phyloP scores from a whole-genome alignment of 805 yeast genomes.

The Metschnikowia lachancei region DNA sequence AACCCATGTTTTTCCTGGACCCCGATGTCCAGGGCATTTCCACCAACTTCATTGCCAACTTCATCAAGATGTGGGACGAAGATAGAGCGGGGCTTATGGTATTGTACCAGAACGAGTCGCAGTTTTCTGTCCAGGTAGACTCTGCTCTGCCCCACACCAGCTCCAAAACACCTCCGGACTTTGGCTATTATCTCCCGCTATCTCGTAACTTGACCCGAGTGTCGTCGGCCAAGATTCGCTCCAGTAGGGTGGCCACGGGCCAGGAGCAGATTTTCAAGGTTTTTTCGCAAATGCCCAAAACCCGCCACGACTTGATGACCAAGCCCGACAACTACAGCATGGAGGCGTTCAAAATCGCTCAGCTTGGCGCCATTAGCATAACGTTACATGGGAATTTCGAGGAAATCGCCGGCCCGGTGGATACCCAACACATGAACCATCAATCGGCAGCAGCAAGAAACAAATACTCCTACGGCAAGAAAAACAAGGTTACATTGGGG shows the following conservation, averaged over 20 bases:
- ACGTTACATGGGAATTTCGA: slow-evolving; percentile 81
- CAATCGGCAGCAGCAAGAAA: slow-evolving; percentile 17
- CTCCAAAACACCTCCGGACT: slow-evolving; percentile 35
- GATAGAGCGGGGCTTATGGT: slow-evolving; percentile 66
- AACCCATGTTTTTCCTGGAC: slow-evolving; percentile 78
- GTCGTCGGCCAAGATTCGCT: slow-evolving; percentile 52
- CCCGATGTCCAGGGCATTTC: slow-evolving; percentile 65
- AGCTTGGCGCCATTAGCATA: slow-evolving; percentile 73
- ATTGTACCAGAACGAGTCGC: slow-evolving; percentile 78
- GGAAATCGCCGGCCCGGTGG: slow-evolving; percentile 60
- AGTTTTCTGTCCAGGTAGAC: slow-evolving; percentile 79
- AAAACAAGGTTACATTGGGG: slow-evolving; percentile 39
- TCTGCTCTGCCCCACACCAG: slow-evolving; percentile 57
- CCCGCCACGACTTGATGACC: slow-evolving; percentile 66
- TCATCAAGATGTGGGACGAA: slow-evolving; percentile 76
- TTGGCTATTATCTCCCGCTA: slow-evolving; percentile 66
- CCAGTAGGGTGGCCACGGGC: slow-evolving; percentile 63
- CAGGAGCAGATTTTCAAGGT: slow-evolving; percentile 58
- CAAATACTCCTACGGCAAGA: slow-evolving; percentile 22
- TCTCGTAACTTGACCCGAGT: slow-evolving; percentile 77
- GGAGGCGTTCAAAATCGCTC: slow-evolving; percentile 72
- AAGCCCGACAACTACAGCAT: slow-evolving; percentile 68
- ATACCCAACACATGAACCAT: slow-evolving; percentile 22
- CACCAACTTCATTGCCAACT: slow-evolving; percentile 75
- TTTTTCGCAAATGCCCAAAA: slow-evolving; percentile 70